Evolutionary conservation across 352 stramenopile genomes (phyloP).

Genomic region (Phytophthora kernoviae): DNA sequence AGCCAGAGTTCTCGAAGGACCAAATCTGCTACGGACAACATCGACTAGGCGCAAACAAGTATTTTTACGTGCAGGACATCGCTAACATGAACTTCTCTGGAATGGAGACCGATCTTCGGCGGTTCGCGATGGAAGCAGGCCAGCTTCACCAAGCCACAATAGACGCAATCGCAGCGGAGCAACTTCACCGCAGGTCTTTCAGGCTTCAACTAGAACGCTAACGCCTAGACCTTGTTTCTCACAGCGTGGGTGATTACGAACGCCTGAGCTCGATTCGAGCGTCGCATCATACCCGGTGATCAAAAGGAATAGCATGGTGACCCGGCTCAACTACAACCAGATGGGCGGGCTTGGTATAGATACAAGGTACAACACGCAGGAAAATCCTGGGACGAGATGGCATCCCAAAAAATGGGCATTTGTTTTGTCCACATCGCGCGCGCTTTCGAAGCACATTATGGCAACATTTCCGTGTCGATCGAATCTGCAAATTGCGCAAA

Average conservation of each 20-base stretch:
- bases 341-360: slow-evolving; percentile 15
- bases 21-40: slow-evolving; percentile 61
- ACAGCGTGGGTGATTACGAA: slow-evolving; percentile 13
- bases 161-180: slow-evolving; percentile 10
- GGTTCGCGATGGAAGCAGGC: slow-evolving; percentile 31
- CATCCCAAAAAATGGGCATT: no score
- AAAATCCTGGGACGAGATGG: slow-evolving; percentile 2
- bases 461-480: no score
- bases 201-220: neutral
- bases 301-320: neutral
- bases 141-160: slow-evolving; percentile 15
- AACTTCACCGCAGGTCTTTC: slow-evolving; percentile 8
- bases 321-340: slow-evolving; percentile 6
- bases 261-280: neutral
- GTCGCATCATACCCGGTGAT: slow-evolving; percentile 4
- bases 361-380: neutral
- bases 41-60: slow-evolving; percentile 18
- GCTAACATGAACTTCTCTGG: slow-evolving; percentile 20
- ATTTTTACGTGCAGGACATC: slow-evolving; percentile 37
- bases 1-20: slow-evolving; percentile 34
- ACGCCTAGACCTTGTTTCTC: neutral
- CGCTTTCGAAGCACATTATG: neutral
- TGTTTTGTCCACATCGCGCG: neutral
- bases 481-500: slow-evolving; percentile 5
- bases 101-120: slow-evolving; percentile 30